Base-by-base conservation (phyloP, 176 grass and related monocot genomes). In the Triticum urartu region DNA sequence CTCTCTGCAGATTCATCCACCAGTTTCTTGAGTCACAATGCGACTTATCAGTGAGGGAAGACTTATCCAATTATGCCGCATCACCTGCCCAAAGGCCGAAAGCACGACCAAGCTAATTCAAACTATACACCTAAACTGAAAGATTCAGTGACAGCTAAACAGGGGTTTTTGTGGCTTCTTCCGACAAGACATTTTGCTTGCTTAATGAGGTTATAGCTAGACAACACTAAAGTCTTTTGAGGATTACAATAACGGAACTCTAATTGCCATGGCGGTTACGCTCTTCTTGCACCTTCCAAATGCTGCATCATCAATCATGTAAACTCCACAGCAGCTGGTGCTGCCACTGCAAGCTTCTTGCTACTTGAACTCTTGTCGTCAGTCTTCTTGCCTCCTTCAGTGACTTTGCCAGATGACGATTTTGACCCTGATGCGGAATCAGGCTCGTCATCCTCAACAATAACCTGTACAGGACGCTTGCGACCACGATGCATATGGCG, bases 71-170 rank as follows among this genome's bases (percentile, higher is more conserved):
- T 88, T 73, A 88, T 85, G 90, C 71, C 20, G 33, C 78, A 88
- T 85, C 33, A 11, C 82, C 82, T 20, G 64, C 72, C 83, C 36
- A 45, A 87, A 81, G 81, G 81, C 48, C 17, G 14, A 72, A 71
- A 82, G 64, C 78, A 47, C 20, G 72, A 26, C 78, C 88, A 81
- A 72, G 77, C 86, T 88, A 88, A 88, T 88, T 85, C 86, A 91
- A 91, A 91, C 90, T 91, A 91, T 91, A 91, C 90, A 91, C 54
- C 90, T 86, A 91, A 72, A 85, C 70, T 88, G 82, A 85, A 88
- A 72, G 22, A 85, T 88, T 91, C 72, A 91, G 86, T 82, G 82
- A 85, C 82, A 88, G 64, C 86, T 88, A 82, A 85, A 65, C 7
- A 72, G 33, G 75, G 75, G 68, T 59, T 88, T 80, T 72, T 59